These are phyloP conservation scores for Xylaria castorea DNA, from an alignment of 495 filamentous ascomycete genomes.

Conservation along the genomic window DNA sequence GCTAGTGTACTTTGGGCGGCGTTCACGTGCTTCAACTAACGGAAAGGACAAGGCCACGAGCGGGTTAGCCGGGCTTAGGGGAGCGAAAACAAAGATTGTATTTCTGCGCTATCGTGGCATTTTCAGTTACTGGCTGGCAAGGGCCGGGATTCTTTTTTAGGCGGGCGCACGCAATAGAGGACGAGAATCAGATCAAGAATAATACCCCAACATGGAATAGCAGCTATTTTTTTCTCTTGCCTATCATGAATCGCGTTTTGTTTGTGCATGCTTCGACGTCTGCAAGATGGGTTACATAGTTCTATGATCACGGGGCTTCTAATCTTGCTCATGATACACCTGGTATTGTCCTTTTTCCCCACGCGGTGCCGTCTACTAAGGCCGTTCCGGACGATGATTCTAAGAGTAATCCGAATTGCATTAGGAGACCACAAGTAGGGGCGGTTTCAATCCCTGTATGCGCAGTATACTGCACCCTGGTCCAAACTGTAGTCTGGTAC, in stretches of 20 bases:
- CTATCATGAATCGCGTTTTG: not conserved
- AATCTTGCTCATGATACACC: not conserved
- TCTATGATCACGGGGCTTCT: constrained; percentile 21
- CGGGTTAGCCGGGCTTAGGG: not conserved
- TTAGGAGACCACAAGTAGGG: not conserved
- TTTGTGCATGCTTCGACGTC: constrained; percentile 24
- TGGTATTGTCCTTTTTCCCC: not conserved
- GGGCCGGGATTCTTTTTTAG: not conserved
- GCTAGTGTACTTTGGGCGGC: constrained; percentile 14
- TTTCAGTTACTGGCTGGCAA: too few relatives aligned
- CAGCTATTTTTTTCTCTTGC: not conserved
- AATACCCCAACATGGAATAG: constrained; percentile 15
- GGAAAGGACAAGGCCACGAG: constrained; percentile 12
- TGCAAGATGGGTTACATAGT: constrained; percentile 28
- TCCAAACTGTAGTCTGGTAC: not conserved
- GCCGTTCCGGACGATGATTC: not conserved
- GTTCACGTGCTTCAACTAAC: constrained; percentile 18
- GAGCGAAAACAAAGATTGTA: constrained; percentile 6
- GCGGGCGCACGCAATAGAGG: constrained; percentile 20
- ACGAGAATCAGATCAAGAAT: constrained; percentile 12
- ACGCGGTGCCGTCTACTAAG: not conserved
- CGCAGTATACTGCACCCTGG: not conserved
- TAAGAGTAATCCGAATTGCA: not conserved
- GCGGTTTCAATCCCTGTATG: constrained; percentile 4
- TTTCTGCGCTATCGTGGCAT: not conserved